Evolutionary conservation across 148 eudicot genomes (phyloP).

Genomic region (Rhododendron ferrugineum): DNA sequence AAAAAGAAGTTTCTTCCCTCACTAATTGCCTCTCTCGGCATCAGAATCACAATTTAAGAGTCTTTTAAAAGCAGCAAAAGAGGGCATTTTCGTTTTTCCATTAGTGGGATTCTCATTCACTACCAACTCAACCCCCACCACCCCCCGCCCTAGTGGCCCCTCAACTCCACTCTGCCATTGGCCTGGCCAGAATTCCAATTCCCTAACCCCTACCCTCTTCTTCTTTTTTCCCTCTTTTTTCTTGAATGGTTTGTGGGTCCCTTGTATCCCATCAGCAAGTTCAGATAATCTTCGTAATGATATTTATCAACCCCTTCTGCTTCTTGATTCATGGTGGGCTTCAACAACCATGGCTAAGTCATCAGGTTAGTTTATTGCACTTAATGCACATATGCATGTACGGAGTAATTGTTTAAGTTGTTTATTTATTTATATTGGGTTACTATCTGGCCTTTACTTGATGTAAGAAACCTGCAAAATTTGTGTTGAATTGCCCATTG

Average conservation of each 20-base stretch:
- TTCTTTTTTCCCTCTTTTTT: conserved; percentile 5
- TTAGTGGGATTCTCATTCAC: conserved; percentile 68
- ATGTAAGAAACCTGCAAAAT: background rate
- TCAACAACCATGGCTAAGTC: conserved; percentile 35
- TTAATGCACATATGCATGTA: background rate
- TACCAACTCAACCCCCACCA: conserved; percentile 26
- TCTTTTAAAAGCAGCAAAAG: conserved; percentile 18
- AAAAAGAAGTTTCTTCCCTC: conserved; percentile 18
- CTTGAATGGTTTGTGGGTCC: conserved; percentile 52
- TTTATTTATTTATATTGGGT: background rate
- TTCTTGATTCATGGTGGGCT: conserved; percentile 24
- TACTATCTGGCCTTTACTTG: background rate
- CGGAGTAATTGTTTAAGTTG: background rate
- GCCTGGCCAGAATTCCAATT: conserved; percentile 15
- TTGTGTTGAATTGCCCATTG: background rate
- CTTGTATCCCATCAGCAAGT: conserved; percentile 25
- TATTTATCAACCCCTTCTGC: conserved; percentile 25
- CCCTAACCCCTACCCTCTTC: conserved; percentile 15
- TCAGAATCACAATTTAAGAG: background rate
- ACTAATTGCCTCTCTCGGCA: conserved; percentile 9
- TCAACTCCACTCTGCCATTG: conserved; percentile 19
- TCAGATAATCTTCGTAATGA: conserved; percentile 31
- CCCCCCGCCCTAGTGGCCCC: conserved; percentile 23
- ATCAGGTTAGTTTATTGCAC: conserved; percentile 35
- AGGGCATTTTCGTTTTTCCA: conserved; percentile 32